phyloP scores from a whole-genome alignment of 228 moss, liverwort and hornwort genomes.

The Sphagnum magellanicum region DNA sequence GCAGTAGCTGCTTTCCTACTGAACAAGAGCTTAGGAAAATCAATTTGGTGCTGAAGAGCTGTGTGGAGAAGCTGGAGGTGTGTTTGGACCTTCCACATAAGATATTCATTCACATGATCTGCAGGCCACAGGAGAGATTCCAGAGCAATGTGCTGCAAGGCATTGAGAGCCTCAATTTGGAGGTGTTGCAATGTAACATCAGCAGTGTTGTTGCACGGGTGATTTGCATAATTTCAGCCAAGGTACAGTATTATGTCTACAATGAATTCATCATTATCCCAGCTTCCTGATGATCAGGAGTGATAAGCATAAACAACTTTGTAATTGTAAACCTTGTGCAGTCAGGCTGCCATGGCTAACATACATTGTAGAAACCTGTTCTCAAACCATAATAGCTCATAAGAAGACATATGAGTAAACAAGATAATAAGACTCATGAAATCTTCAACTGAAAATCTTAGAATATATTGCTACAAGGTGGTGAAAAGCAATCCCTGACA shows the following conservation, averaged over 20 bases:
- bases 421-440: no score
- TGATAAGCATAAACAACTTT: no score
- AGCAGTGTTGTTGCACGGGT: conserved; percentile 34
- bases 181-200: conserved; percentile 48
- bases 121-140: conserved; percentile 28
- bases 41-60: conserved; percentile 14
- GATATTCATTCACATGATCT: conserved; percentile 45
- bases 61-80: conserved; percentile 41
- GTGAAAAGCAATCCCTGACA: no score
- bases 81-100: conserved; percentile 41
- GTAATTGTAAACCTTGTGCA: no score
- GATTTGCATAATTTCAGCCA: conserved; percentile 34
- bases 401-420: no score
- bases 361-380: no score
- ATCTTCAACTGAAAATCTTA: no score
- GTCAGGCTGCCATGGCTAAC: no score
- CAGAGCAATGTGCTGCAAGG: conserved; percentile 36
- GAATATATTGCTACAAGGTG: no score
- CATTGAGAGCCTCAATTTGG: conserved; percentile 36
- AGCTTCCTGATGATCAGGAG: no score
- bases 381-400: no score
- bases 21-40: conserved; percentile 17
- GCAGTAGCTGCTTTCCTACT: not conserved
- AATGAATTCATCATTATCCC: no score
- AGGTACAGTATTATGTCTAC: conserved; percentile 14